Conservation (phyloP, 257 asterid species). For the Solanum piurae region DNA sequence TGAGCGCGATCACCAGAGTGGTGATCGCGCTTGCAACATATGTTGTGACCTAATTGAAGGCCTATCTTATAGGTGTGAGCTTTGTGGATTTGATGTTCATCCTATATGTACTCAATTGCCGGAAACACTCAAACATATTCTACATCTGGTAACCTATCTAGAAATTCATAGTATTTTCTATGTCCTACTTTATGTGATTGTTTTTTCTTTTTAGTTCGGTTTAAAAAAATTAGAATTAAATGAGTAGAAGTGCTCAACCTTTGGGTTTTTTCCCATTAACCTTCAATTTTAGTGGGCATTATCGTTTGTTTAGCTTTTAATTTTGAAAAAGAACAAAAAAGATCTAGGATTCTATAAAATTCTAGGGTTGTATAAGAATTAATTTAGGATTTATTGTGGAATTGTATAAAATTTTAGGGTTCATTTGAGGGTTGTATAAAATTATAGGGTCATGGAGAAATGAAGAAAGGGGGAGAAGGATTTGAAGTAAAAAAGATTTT, state of each 20-base stretch:
- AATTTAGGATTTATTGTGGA: background rate
- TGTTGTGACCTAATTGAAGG: constrained; percentile 12
- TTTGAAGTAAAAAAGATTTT: background rate
- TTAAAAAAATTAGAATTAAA: background rate
- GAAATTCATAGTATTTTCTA: background rate
- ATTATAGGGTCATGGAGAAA: background rate
- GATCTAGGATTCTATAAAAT: background rate
- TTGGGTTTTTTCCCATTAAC: background rate
- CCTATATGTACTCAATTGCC: constrained; percentile 14
- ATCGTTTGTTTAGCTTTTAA: background rate
- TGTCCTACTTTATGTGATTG: background rate
- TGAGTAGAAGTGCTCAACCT: background rate
- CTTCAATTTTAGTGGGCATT: background rate
- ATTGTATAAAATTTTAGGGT: background rate
- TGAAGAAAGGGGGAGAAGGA: background rate
- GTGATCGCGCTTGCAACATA: constrained; percentile 1
- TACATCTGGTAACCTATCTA: constrained; percentile 2
- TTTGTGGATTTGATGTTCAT: constrained; percentile 13
- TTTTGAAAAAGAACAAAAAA: background rate
- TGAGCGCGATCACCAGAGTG: background rate
- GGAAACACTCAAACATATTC: background rate
- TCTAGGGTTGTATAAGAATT: background rate
- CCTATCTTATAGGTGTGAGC: constrained; percentile 17
- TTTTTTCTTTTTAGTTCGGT: background rate
- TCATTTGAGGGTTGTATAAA: background rate